Evolutionary conservation across 2,329 filamentous ascomycete genomes (phyloP).

Genomic region (Diaporthe citri): DNA sequence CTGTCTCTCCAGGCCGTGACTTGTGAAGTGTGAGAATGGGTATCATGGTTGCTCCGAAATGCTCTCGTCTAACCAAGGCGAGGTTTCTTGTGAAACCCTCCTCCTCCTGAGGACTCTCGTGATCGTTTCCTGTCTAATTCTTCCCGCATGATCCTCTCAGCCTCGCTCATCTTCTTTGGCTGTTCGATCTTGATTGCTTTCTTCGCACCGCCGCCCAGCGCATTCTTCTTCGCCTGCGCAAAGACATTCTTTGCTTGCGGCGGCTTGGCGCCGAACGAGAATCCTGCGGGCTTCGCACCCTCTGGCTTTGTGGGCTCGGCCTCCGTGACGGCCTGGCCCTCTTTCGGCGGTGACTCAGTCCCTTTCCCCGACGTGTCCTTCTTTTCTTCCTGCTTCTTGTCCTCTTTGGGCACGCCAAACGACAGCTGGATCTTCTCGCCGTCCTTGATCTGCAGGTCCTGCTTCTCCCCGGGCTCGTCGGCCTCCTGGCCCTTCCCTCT

Average conservation of each 20-base stretch:
- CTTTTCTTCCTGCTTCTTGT: slow-evolving; percentile 42
- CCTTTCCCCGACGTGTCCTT: slow-evolving; percentile 35
- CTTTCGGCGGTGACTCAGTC: slow-evolving; percentile 34
- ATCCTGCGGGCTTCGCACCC: slow-evolving; percentile 62
- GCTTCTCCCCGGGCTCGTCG: slow-evolving; percentile 54
- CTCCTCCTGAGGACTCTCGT: slow-evolving; percentile 60
- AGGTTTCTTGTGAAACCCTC: slow-evolving; percentile 65
- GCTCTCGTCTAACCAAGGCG: slow-evolving; percentile 34
- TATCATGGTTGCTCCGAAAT: slow-evolving; percentile 33
- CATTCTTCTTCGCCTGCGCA: slow-evolving; percentile 75
- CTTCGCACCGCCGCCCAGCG: slow-evolving; percentile 70
- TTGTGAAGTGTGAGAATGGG: background rate
- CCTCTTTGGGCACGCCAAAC: slow-evolving; percentile 64
- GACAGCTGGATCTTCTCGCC: slow-evolving; percentile 83
- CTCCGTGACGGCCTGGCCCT: slow-evolving; percentile 8
- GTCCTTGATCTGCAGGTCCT: slow-evolving; percentile 70
- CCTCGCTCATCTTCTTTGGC: slow-evolving; percentile 88
- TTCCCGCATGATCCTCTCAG: slow-evolving; percentile 89
- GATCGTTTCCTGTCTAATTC: slow-evolving; percentile 79
- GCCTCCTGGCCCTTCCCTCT: slow-evolving; percentile 58
- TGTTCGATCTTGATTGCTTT: slow-evolving; percentile 70
- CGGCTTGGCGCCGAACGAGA: slow-evolving; percentile 75
- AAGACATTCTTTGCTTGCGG: slow-evolving; percentile 83
- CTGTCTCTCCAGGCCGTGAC: background rate
- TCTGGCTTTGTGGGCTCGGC: slow-evolving; percentile 38